phyloP scores from a whole-genome alignment of 768 basidiomycete species.

The Candolleomyces efflorescens region DNA sequence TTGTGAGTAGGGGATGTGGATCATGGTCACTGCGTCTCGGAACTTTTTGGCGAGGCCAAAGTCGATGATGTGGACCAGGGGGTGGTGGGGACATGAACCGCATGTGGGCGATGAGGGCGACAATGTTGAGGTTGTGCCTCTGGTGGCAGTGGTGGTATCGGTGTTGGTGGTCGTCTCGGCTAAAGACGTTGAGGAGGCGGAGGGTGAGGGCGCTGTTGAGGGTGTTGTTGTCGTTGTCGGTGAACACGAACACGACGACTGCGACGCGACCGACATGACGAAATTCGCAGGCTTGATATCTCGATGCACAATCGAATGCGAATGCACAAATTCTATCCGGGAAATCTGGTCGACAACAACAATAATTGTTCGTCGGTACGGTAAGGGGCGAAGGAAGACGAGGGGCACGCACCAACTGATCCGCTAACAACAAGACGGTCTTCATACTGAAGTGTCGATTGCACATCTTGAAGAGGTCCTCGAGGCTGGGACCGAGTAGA shows the following conservation, averaged over 20 bases:
- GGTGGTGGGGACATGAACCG: slow-evolving; percentile 14
- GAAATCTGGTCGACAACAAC: slow-evolving; percentile 74
- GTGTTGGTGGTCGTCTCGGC: background rate
- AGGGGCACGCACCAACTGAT: slow-evolving; percentile 76
- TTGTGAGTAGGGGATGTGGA: slow-evolving; percentile 69
- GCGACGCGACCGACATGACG: slow-evolving; percentile 73
- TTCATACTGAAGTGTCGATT: slow-evolving; percentile 93
- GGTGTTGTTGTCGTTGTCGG: background rate
- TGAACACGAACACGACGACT: slow-evolving; percentile 26
- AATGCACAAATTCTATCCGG: slow-evolving; percentile 95
- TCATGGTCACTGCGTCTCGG: slow-evolving; percentile 58
- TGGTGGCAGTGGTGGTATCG: background rate
- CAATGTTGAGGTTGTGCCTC: background rate
- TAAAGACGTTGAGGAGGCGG: background rate
- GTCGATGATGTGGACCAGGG: slow-evolving; percentile 88
- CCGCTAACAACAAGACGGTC: slow-evolving; percentile 89
- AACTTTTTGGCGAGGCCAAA: slow-evolving; percentile 83
- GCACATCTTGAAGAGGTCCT: slow-evolving; percentile 84
- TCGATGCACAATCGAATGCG: slow-evolving; percentile 90
- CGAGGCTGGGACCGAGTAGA: slow-evolving; percentile 85
- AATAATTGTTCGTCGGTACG: background rate
- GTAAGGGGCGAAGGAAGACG: background rate
- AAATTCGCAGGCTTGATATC: slow-evolving; percentile 99
- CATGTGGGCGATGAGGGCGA: background rate
- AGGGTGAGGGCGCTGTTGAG: background rate